Evolutionary conservation across 2,329 filamentous ascomycete genomes (phyloP), one percentile per base, ranked within the genome.

Genomic region (Triangularia verruculosa): DNA sequence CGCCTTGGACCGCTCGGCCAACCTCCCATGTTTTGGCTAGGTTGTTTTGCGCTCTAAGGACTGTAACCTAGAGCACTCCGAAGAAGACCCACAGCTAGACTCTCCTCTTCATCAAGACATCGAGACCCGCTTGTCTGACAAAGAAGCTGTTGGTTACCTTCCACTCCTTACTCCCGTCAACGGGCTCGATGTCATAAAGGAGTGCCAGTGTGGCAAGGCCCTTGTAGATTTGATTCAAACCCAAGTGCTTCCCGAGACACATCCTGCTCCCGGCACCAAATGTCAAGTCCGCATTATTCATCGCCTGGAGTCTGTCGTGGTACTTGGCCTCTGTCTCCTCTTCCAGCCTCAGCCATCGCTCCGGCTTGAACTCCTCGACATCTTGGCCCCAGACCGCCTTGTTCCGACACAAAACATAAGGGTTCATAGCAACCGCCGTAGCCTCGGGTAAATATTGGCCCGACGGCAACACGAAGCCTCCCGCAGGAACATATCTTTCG

Each of bases 401-500:
- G 68, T 82, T 78, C n/a, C 70, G 72, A 57, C 71, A 66, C 1
- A 75, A 65, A 25, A 78, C 71, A 69, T 72, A 77, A 1, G 76
- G 71, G 57, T 76, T 78, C 28, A 77, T 72, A 7, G 75, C 74
- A 1, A 79, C 71, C 11, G 39, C 61, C 1, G 63, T 59, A 1
- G 67, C 66, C 11, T 59, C 43, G 1, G 70, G 69, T 5, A 70
- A 68, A 57, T 69, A 67, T 1, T 69, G 12, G 7, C 24, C 57
- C n/a, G 32, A 27, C 4, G 57, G 39, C 24, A 59, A 43, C 8
- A 5, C 28, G 25, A 51, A 24, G 15, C 57, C 57, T 7, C 68
- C 70, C 0, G 67, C 34, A 0, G 82, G 82, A 0, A 83, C 81
- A 9, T 80, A 69, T 0, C 83, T 79, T 68, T 84, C 80, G 8